Evolutionary conservation across 2,329 filamentous ascomycete species (phyloP).

Genomic region (Diplodia scrobiculata): DNA sequence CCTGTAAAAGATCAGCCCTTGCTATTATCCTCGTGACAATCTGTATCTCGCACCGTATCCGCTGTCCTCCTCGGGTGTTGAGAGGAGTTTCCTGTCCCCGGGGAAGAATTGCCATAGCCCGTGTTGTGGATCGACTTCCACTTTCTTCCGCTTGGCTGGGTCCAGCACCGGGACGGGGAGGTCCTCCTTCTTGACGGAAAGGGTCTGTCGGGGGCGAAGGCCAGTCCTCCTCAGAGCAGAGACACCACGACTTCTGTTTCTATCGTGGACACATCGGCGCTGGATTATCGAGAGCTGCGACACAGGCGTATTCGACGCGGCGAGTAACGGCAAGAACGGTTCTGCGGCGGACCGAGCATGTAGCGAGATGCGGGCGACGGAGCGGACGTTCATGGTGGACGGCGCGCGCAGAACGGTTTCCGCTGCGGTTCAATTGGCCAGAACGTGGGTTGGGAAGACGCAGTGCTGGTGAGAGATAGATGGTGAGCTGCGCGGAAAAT

Average conservation of each 20-base stretch:
- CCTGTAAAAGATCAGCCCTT: conserved; percentile 49
- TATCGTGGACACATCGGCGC: conserved; percentile 50
- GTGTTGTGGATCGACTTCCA: conserved; percentile 62
- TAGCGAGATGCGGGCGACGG: conserved; percentile 16
- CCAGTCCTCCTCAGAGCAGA: conserved; percentile 79
- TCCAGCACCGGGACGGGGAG: conserved; percentile 72
- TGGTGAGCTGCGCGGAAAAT: conserved; percentile 9
- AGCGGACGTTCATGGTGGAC: conserved; percentile 26
- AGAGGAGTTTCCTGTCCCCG: conserved; percentile 66
- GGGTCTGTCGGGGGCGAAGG: conserved; percentile 62
- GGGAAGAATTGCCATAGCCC: conserved; percentile 94
- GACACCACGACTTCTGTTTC: conserved; percentile 77
- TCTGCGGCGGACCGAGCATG: conserved; percentile 10
- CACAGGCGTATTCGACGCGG: conserved; percentile 48
- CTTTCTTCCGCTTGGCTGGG: conserved; percentile 56
- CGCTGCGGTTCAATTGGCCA: conserved; percentile 20
- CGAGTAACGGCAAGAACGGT: conserved; percentile 16
- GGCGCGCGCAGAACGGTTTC: background rate
- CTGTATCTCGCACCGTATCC: conserved; percentile 61
- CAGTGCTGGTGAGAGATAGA: conserved; percentile 10
- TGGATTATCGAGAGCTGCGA: conserved; percentile 58
- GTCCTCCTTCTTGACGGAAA: conserved; percentile 71
- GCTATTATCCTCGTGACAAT: background rate
- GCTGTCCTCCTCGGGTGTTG: conserved; percentile 69
- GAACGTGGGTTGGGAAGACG: conserved; percentile 1